Evolutionary conservation across 139 green algal genomes (phyloP).

Genomic region (Tetraselmis chui): DNA sequence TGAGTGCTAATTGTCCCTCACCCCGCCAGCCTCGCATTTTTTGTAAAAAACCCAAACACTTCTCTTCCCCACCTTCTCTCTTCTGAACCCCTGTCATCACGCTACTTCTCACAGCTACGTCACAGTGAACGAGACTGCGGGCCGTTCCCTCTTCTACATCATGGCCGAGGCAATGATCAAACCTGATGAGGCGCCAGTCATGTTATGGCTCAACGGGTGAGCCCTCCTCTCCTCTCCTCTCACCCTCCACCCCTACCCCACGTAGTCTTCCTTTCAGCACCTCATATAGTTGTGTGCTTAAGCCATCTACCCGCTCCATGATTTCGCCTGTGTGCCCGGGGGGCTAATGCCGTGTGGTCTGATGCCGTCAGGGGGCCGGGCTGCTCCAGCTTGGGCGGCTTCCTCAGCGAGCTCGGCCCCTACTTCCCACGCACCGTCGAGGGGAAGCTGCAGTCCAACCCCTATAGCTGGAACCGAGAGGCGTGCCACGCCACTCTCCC

Average conservation of each 20-base stretch:
- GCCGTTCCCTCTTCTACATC: constrained; percentile 63
- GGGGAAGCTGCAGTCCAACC: constrained; percentile 43
- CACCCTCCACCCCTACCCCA: no score
- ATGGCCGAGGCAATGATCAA: constrained; percentile 38
- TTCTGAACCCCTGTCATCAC: not conserved
- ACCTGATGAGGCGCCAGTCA: constrained; percentile 30
- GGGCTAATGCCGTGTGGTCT: not conserved
- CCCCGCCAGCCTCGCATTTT: not conserved
- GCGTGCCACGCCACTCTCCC: not conserved
- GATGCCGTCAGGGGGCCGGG: constrained; percentile 72
- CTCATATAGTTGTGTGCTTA: no score
- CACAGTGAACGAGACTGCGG: constrained; percentile 62
- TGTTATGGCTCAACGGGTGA: constrained; percentile 77
- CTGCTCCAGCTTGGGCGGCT: constrained; percentile 73
- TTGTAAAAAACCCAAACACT: not conserved
- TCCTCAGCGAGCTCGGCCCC: constrained; percentile 77
- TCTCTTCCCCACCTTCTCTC: not conserved
- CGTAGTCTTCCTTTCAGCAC: no score
- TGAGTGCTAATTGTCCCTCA: not conserved
- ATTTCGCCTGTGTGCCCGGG: not conserved
- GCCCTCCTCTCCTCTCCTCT: no score
- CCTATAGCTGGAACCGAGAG: constrained; percentile 58
- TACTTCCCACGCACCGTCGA: constrained; percentile 46
- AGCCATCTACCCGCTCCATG: no score
- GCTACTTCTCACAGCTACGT: constrained; percentile 48